A percentile compares a stretch with the other conserved stretches of the same genome.
Evolutionary conservation across 1,139 yeast genomes (phyloP).

Genomic region (Geotrichum bryndzae): DNA sequence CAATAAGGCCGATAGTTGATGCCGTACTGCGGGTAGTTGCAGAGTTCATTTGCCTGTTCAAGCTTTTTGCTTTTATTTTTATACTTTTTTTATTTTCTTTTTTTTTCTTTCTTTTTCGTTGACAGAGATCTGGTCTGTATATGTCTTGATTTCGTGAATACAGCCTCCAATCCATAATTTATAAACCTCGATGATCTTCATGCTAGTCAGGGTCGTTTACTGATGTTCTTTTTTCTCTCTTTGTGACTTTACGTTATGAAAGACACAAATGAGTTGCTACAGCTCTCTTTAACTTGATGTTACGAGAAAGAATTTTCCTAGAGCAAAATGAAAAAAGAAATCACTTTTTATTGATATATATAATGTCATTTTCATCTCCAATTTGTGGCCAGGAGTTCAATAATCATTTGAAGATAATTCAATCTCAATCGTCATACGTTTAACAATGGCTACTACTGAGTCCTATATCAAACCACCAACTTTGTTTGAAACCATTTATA

Average conservation of each 20-base stretch:
- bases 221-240: too few relatives aligned
- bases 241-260: too few relatives aligned
- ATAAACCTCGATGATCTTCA: too few relatives aligned
- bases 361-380: neutral
- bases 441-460: neutral
- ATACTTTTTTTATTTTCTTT: neutral
- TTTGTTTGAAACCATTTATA: neutral
- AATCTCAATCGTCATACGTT: neutral
- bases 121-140: neutral
- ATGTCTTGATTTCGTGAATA: neutral
- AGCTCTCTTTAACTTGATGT: too few relatives aligned
- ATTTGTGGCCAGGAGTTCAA: too few relatives aligned
- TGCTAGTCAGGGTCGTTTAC: too few relatives aligned
- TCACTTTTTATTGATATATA: neutral
- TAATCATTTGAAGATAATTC: neutral
- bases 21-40: neutral
- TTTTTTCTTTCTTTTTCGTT: neutral
- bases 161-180: neutral
- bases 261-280: too few relatives aligned
- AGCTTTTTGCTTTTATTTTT: neutral
- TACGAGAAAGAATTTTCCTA: too few relatives aligned
- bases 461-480: neutral
- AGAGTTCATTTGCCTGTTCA: neutral
- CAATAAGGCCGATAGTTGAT: neutral
- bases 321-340: too few relatives aligned